These are phyloP conservation scores for Cladosporium sp. DNA, from an alignment of 2,329 filamentous ascomycete species.

Conservation along the genomic window DNA sequence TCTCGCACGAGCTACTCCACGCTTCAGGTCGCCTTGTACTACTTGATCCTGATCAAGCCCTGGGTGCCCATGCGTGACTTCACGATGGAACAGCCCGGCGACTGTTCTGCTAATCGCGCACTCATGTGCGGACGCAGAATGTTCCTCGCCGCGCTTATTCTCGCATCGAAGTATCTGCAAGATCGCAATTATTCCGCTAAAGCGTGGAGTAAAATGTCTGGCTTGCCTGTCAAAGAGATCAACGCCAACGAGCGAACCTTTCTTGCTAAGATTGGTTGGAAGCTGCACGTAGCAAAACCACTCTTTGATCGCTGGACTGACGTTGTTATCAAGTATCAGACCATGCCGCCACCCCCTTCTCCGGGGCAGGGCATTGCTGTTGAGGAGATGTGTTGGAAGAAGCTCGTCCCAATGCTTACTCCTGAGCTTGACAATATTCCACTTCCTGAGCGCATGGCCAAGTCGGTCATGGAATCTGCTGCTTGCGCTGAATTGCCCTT, in stretches of 20 bases:
- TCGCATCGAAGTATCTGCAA: conserved; percentile 96
- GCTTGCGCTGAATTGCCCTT: conserved; percentile 3
- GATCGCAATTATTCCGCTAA: conserved; percentile 96
- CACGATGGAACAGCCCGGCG: conserved; percentile 76
- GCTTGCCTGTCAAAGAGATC: conserved; percentile 88
- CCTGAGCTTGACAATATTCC: conserved; percentile 50
- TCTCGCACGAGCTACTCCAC: conserved; percentile 98
- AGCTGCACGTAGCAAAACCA: conserved; percentile 84
- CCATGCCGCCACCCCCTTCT: conserved; percentile 51
- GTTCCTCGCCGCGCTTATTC: conserved; percentile 90
- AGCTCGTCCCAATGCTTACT: conserved; percentile 53
- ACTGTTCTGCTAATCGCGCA: conserved; percentile 68
- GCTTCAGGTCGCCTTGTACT: conserved; percentile 92
- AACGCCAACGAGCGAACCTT: conserved; percentile 96
- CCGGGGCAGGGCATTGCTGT: conserved; percentile 22
- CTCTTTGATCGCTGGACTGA: conserved; percentile 92
- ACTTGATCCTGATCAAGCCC: conserved; percentile 87
- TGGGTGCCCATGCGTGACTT: conserved; percentile 81
- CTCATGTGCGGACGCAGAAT: conserved; percentile 95
- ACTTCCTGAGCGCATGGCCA: conserved; percentile 15
- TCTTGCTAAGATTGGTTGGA: conserved; percentile 85
- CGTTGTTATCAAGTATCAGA: conserved; percentile 70
- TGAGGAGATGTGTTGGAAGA: conserved; percentile 35
- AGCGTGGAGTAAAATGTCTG: conserved; percentile 98
- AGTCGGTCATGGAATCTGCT: conserved; percentile 5